phyloP scores from a whole-genome alignment of 495 filamentous ascomycete species.

The Daldinia decipiens region DNA sequence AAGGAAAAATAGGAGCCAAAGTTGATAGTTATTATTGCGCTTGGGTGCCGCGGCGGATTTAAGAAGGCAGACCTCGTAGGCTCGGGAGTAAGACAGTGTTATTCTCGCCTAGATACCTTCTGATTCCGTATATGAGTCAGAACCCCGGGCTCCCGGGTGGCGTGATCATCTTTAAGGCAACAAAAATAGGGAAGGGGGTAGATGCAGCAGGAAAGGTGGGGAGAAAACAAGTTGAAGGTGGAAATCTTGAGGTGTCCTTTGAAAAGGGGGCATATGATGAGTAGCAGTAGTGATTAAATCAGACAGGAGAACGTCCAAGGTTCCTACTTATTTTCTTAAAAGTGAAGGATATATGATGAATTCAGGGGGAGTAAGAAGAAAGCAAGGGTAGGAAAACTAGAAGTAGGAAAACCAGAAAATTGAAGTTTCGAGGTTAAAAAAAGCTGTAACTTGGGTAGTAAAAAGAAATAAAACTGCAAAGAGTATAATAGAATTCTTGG shows the following conservation, averaged over 20 bases:
- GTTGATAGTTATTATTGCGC: conserved; percentile 1
- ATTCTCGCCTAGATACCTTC: conserved; percentile 17
- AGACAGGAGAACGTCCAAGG: background rate
- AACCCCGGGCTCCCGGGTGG: conserved; percentile 26
- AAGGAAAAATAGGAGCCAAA: background rate
- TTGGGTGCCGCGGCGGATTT: background rate
- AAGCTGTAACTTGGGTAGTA: no score
- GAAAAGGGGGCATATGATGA: conserved; percentile 31
- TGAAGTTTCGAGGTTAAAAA: background rate
- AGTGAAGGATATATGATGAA: conserved; percentile 9
- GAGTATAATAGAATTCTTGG: background rate
- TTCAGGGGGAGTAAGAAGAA: conserved; percentile 5
- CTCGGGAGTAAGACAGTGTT: conserved; percentile 24
- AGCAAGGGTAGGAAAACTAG: conserved; percentile 3
- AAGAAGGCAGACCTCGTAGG: conserved; percentile 12
- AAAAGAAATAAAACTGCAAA: no score
- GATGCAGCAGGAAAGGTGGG: conserved; percentile 25
- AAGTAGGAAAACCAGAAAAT: background rate
- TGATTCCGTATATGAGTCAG: conserved; percentile 35
- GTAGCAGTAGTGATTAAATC: conserved; percentile 13
- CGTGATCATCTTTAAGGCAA: conserved; percentile 27
- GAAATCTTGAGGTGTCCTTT: conserved; percentile 9
- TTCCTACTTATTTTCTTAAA: conserved; percentile 10
- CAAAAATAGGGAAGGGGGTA: conserved; percentile 16
- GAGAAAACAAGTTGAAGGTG: conserved; percentile 7